Conservation (phyloP, 1,284 basidiomycete genomes). For the Sanghuangporus sanghuang region DNA sequence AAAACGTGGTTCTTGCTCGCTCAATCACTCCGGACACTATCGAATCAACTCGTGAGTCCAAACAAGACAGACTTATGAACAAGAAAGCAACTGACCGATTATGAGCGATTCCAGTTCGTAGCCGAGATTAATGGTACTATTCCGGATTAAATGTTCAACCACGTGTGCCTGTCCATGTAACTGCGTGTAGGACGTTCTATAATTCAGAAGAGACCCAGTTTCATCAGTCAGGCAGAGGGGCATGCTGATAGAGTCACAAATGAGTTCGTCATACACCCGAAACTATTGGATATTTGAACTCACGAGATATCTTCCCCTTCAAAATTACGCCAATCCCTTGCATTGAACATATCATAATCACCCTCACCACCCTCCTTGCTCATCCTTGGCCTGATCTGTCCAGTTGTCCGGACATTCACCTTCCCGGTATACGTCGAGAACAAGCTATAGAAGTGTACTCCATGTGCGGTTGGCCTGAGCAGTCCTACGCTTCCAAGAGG, state of each 20-base stretch:
- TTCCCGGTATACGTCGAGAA: neutral
- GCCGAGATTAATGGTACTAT: neutral
- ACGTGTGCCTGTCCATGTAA: neutral
- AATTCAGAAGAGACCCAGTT: neutral
- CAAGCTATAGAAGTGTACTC: neutral
- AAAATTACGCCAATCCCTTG: neutral
- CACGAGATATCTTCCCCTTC: conserved; percentile 1
- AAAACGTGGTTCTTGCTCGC: neutral
- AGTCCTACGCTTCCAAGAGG: neutral
- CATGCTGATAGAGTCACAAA: neutral
- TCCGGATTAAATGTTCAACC: neutral
- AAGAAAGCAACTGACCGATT: neutral
- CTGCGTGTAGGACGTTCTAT: conserved; percentile 2
- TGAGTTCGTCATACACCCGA: too few species aligned
- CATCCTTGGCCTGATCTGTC: neutral
- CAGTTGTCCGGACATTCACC: conserved; percentile 2
- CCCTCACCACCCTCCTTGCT: neutral
- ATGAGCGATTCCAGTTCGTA: neutral
- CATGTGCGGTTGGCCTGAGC: neutral
- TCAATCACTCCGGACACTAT: conserved; percentile 4
- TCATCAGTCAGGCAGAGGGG: neutral
- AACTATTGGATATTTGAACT: neutral
- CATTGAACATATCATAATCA: neutral
- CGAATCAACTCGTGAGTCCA: neutral
- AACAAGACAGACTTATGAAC: neutral